These are phyloP conservation scores for Fusarium sp. DNA, from an alignment of 2,329 filamentous ascomycete genomes.

Conservation along the genomic window DNA sequence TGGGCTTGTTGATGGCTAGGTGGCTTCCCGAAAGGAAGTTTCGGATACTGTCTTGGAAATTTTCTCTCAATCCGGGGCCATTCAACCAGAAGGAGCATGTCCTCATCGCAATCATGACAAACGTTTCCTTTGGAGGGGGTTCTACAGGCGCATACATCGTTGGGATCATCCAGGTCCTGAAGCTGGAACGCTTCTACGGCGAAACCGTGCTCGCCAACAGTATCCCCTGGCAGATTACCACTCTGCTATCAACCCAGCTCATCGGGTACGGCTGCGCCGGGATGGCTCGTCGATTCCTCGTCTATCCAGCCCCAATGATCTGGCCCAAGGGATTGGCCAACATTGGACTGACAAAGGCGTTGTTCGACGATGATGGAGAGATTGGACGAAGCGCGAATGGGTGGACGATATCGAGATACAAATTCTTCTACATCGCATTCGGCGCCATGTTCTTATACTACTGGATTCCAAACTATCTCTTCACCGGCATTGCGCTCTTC, in stretches of 20 bases:
- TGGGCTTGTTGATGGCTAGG: conserved; percentile 50
- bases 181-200: conserved; percentile 58
- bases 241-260: conserved; percentile 61
- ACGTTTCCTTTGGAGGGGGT: conserved; percentile 54
- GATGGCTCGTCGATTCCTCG: conserved; percentile 58
- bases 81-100: conserved; percentile 68
- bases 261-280: conserved; percentile 66
- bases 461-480: conserved; percentile 64
- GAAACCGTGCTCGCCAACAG: conserved; percentile 49
- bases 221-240: conserved; percentile 59
- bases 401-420: conserved; percentile 46
- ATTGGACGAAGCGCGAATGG: conserved; percentile 38
- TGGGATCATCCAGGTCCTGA: conserved; percentile 60
- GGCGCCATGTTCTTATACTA: conserved; percentile 62
- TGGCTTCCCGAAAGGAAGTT: conserved; percentile 24
- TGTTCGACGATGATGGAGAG: conserved; percentile 28
- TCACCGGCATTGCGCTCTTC: conserved; percentile 58
- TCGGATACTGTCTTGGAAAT: conserved; percentile 25
- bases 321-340: conserved; percentile 63
- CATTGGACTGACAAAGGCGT: conserved; percentile 54
- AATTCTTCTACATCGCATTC: conserved; percentile 58
- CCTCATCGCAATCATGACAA: conserved; percentile 67
- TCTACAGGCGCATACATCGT: conserved; percentile 56
- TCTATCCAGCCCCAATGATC: conserved; percentile 61
- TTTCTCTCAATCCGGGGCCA: conserved; percentile 59